phyloP scores from a whole-genome alignment of 805 yeast genomes.

The Cyberlindnera nakhonratchasimensis region DNA sequence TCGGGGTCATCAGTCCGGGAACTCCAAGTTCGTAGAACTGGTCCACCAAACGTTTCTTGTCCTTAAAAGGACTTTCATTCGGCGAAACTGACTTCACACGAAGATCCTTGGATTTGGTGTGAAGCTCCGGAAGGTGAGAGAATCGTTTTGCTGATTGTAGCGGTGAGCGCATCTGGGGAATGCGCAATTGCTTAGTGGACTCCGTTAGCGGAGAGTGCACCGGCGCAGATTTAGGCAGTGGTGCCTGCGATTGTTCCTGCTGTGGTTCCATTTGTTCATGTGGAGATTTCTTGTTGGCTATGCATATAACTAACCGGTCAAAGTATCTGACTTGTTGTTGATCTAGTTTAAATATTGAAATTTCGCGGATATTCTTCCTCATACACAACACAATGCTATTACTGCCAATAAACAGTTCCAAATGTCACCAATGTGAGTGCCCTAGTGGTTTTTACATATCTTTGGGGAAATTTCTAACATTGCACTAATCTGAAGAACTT shows the following conservation, averaged over 20 bases:
- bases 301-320: too few relatives aligned
- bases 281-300: too few relatives aligned
- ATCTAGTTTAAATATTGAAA: too few relatives aligned
- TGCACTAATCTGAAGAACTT: constrained; percentile 10
- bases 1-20: constrained; percentile 6
- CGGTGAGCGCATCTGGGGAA: constrained; percentile 13
- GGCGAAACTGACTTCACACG: not conserved
- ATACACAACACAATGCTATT: not conserved
- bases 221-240: constrained; percentile 18
- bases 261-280: too few relatives aligned
- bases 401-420: too few relatives aligned
- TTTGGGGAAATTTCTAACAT: not conserved
- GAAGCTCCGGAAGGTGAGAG: constrained; percentile 8
- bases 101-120: constrained; percentile 1
- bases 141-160: constrained; percentile 4
- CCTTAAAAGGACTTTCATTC: constrained; percentile 6
- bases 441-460: too few relatives aligned
- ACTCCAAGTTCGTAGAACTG: constrained; percentile 19
- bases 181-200: constrained; percentile 17
- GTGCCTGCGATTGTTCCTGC: constrained; percentile 4
- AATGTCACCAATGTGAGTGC: constrained; percentile 21
- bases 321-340: too few relatives aligned
- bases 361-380: not conserved
- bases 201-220: constrained; percentile 16
- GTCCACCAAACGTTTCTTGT: constrained; percentile 19